Evolutionary conservation across 495 filamentous ascomycete species (phyloP).

Genomic region (Darksidea phi): DNA sequence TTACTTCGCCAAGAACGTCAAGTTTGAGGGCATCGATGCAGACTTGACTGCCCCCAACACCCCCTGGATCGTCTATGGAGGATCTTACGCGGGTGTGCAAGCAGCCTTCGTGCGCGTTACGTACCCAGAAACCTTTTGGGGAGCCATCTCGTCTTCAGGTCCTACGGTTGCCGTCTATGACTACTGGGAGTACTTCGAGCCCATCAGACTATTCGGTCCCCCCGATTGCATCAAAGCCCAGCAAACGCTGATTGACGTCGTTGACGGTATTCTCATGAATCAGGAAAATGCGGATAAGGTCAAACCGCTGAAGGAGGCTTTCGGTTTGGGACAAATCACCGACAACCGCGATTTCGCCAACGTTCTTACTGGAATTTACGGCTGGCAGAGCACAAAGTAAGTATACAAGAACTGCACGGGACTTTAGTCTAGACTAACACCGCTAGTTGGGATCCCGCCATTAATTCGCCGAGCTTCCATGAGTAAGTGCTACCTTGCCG

Average conservation of each 20-base stretch:
- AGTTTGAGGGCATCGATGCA: slow-evolving; percentile 62
- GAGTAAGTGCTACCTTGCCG: slow-evolving; percentile 33
- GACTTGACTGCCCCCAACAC: slow-evolving; percentile 58
- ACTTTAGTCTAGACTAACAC: background rate
- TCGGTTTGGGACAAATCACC: slow-evolving; percentile 59
- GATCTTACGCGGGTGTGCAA: slow-evolving; percentile 71
- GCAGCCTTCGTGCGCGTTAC: slow-evolving; percentile 66
- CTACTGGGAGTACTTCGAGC: slow-evolving; percentile 71
- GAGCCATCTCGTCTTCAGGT: slow-evolving; percentile 67
- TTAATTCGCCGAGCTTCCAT: slow-evolving; percentile 55
- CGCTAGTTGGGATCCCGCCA: slow-evolving; percentile 60
- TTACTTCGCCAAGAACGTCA: slow-evolving; percentile 67
- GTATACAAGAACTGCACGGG: background rate
- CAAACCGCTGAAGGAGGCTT: slow-evolving; percentile 56
- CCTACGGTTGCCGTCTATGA: slow-evolving; percentile 67
- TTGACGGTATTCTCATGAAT: slow-evolving; percentile 64
- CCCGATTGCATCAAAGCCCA: slow-evolving; percentile 55
- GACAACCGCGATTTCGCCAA: slow-evolving; percentile 63
- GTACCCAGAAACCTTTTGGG: slow-evolving; percentile 69
- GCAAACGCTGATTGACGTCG: slow-evolving; percentile 58
- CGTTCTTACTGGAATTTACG: slow-evolving; percentile 50
- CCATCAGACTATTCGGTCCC: slow-evolving; percentile 58
- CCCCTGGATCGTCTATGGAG: slow-evolving; percentile 70
- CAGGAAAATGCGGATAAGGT: slow-evolving; percentile 49
- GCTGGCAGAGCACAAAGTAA: slow-evolving; percentile 59